A percentile compares a stretch with the other conserved stretches of the same genome.
Evolutionary conservation across 2,329 filamentous ascomycete species (phyloP).

Genomic region (Nothophaeocryptopus gaeumannii): DNA sequence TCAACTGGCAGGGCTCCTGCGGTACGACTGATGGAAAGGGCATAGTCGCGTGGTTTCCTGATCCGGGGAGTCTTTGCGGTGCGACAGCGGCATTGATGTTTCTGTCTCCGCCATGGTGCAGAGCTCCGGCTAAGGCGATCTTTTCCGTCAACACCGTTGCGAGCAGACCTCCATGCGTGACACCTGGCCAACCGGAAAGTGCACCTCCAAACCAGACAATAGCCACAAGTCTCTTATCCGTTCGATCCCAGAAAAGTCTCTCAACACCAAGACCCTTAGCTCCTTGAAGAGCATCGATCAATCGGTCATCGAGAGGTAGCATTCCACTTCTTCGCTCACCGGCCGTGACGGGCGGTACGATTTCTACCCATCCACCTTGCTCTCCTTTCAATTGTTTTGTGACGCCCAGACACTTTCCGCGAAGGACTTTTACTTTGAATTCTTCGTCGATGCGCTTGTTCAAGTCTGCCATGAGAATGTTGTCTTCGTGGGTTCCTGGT

Average conservation of each 20-base stretch:
- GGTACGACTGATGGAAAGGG: constrained; percentile 12
- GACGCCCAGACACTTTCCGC: constrained; percentile 42
- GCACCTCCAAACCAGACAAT: constrained; percentile 68
- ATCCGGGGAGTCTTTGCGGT: constrained; percentile 33
- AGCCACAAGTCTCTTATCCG: constrained; percentile 57
- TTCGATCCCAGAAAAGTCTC: constrained; percentile 62
- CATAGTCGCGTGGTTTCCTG: constrained; percentile 33
- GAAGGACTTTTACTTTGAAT: constrained; percentile 49
- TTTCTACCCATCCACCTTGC: constrained; percentile 35
- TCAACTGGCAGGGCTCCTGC: constrained; percentile 39
- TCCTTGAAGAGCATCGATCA: constrained; percentile 38
- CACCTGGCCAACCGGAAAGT: constrained; percentile 66
- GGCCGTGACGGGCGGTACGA: constrained; percentile 20
- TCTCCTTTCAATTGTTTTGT: constrained; percentile 31
- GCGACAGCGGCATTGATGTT: constrained; percentile 25
- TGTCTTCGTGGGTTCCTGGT: constrained; percentile 44
- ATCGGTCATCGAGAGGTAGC: constrained; percentile 17
- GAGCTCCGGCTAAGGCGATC: constrained; percentile 63
- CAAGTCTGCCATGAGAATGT: constrained; percentile 41
- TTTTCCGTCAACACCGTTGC: constrained; percentile 69
- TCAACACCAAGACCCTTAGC: constrained; percentile 49
- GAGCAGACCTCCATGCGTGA: constrained; percentile 68
- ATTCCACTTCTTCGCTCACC: constrained; percentile 11
- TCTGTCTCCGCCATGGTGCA: constrained; percentile 33
- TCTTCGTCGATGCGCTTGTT: constrained; percentile 45